Conservation (phyloP, 2,329 filamentous ascomycete species). For the Peltaster fructicola region DNA sequence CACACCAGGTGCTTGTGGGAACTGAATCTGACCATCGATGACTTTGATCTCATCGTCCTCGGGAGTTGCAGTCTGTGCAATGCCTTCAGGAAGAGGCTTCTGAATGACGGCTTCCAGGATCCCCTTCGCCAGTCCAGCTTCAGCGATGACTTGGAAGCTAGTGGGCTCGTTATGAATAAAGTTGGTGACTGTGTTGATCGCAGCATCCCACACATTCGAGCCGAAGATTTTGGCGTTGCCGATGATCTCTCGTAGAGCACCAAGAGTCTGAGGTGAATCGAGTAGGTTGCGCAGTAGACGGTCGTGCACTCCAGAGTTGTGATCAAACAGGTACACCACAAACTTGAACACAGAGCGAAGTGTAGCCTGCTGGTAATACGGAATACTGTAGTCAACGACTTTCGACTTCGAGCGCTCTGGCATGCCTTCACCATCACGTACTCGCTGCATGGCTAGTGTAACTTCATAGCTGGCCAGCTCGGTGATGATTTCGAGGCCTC, state of each 20-base stretch:
- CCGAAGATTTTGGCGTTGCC: conserved; percentile 66
- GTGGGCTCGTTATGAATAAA: conserved; percentile 99
- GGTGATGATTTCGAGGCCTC: conserved; percentile 80
- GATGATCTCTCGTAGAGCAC: conserved; percentile 63
- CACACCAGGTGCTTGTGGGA: conserved; percentile 38
- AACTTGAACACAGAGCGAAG: conserved; percentile 91
- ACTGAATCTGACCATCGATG: conserved; percentile 11
- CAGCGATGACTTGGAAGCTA: conserved; percentile 87
- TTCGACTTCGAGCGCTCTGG: conserved; percentile 55
- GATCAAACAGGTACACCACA: conserved; percentile 81
- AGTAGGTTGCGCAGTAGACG: conserved; percentile 82
- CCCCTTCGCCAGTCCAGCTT: conserved; percentile 75
- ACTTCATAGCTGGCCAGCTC: conserved; percentile 70
- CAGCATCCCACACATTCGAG: conserved; percentile 88
- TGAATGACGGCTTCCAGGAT: conserved; percentile 64
- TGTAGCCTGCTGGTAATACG: conserved; percentile 83
- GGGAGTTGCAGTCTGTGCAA: too few species aligned
- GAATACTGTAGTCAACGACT: conserved; percentile 81
- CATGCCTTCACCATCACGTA: conserved; percentile 55
- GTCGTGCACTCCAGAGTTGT: conserved; percentile 71
- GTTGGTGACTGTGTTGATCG: conserved; percentile 77
- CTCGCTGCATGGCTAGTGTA: conserved; percentile 46
- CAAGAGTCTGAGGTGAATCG: conserved; percentile 72
- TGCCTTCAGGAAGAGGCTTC: conserved; percentile 12
- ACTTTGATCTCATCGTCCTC: conserved; percentile 10